These are phyloP conservation scores for Aegilops umbellulata DNA, from an alignment of 176 grass and related monocot species.

Conservation along the genomic window DNA sequence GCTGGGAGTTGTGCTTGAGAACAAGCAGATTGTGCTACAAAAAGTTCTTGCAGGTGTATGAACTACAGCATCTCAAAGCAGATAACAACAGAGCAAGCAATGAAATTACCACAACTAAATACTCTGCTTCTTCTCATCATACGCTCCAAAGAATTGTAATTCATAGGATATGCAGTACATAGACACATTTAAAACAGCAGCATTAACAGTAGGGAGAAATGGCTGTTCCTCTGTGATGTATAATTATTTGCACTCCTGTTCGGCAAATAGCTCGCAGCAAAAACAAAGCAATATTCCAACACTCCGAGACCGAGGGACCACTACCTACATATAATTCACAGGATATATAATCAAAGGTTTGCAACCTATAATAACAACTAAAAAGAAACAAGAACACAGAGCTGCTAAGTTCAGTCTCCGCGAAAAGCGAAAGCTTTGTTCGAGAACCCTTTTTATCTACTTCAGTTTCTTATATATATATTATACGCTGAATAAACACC, in stretches of 20 bases:
- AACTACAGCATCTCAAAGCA: neutral
- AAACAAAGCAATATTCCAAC: neutral
- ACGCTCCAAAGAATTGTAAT: neutral
- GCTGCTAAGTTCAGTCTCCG: constrained; percentile 22
- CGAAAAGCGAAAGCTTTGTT: neutral
- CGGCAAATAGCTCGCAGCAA: neutral
- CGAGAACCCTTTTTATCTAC: constrained; percentile 12
- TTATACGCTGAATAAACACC: constrained; percentile 18
- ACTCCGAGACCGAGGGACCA: neutral
- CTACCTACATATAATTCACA: constrained; percentile 32
- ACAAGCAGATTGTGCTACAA: too few relatives aligned
- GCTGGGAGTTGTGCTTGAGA: too few relatives aligned
- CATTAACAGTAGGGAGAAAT: neutral
- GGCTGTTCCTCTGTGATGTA: neutral
- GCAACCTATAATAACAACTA: constrained; percentile 30
- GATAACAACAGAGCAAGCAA: neutral
- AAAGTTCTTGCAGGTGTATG: too few relatives aligned
- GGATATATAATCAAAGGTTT: neutral
- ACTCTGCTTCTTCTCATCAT: neutral
- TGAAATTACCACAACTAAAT: neutral
- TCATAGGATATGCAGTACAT: too few relatives aligned
- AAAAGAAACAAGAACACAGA: constrained; percentile 1
- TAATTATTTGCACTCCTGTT: neutral
- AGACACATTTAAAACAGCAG: too few relatives aligned
- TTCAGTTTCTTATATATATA: constrained; percentile 34